Percentiles rank a stretch among this genome's conserved stretches.
Conservation (phyloP, 495 filamentous ascomycete species). For the Aspergillus sparsus region DNA sequence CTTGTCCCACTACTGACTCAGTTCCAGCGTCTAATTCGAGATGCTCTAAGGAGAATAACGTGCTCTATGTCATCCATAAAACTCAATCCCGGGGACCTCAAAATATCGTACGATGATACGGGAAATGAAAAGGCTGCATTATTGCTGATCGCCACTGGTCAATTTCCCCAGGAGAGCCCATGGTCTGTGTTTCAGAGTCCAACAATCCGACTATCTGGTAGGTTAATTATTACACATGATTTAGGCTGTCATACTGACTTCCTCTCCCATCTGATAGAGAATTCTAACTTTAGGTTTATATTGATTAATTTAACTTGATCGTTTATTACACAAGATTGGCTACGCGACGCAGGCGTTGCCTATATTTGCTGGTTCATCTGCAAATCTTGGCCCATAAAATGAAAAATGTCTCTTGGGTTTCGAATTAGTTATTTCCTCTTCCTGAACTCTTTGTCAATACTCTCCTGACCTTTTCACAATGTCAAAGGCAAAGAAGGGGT, state of each 20-base stretch:
- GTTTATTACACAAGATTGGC: neutral
- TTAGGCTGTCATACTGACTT: neutral
- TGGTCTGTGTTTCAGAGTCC: conserved; percentile 34
- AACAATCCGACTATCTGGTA: conserved; percentile 5
- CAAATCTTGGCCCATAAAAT: too few relatives aligned
- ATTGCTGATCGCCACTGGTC: conserved; percentile 31
- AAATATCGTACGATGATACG: conserved; percentile 15
- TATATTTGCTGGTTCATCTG: too few relatives aligned
- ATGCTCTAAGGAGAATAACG: too few relatives aligned
- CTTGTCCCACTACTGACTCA: too few relatives aligned
- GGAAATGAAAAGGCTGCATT: conserved; percentile 6
- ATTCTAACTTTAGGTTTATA: neutral
- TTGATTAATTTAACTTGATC: neutral
- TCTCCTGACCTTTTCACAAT: neutral
- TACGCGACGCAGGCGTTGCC: too few relatives aligned
- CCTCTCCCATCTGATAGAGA: neutral
- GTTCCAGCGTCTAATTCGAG: too few relatives aligned
- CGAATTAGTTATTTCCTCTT: too few relatives aligned
- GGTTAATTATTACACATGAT: neutral
- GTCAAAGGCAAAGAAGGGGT: too few relatives aligned
- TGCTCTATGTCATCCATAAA: too few relatives aligned
- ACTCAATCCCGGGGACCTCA: too few relatives aligned
- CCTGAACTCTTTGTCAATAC: too few relatives aligned
- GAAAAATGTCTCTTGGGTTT: neutral
- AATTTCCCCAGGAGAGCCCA: conserved; percentile 33